Percentiles rank a stretch among this genome's conserved stretches.
Conservation (phyloP, 1,284 basidiomycete species). For the Moesziomyces antarcticus region DNA sequence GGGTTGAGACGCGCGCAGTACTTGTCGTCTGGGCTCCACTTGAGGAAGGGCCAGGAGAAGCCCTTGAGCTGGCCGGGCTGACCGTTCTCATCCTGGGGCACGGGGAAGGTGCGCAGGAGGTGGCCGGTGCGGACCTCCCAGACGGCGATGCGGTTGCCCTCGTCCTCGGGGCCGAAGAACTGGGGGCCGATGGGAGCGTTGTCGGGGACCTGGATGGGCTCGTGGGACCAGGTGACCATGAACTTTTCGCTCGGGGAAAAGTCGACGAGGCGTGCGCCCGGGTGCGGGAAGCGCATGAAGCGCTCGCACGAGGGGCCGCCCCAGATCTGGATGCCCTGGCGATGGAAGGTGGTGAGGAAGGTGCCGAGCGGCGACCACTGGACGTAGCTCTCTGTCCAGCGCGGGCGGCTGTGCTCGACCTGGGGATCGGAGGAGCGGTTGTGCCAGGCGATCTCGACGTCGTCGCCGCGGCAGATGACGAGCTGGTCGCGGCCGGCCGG, state of each 20-base stretch:
- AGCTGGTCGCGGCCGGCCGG: conserved; percentile 93
- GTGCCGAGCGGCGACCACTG: conserved; percentile 98
- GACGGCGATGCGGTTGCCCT: conserved; percentile 95
- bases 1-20: conserved; percentile 89
- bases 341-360: conserved; percentile 90
- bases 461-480: conserved; percentile 90
- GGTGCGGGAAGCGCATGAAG: conserved; percentile 91
- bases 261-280: conserved; percentile 93
- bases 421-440: conserved; percentile 89
- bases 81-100: conserved; percentile 67
- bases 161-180: conserved; percentile 91
- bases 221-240: conserved; percentile 97
- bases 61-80: conserved; percentile 73
- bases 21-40: conserved; percentile 98
- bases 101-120: conserved; percentile 90
- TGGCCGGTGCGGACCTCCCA: conserved; percentile 97
- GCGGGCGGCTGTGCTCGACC: conserved; percentile 76
- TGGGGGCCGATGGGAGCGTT: conserved; percentile 73
- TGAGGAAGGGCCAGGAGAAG: conserved; percentile 87
- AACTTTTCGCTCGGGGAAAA: conserved; percentile 98
- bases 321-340: conserved; percentile 95
- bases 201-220: conserved; percentile 88
- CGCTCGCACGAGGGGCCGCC: conserved; percentile 88
- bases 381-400: conserved; percentile 97
- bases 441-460: conserved; percentile 93